Evolutionary conservation across 2,329 filamentous ascomycete species (phyloP), one percentile per base, ranked within the genome.

Genomic region (Fusarium sterilihyphosum): DNA sequence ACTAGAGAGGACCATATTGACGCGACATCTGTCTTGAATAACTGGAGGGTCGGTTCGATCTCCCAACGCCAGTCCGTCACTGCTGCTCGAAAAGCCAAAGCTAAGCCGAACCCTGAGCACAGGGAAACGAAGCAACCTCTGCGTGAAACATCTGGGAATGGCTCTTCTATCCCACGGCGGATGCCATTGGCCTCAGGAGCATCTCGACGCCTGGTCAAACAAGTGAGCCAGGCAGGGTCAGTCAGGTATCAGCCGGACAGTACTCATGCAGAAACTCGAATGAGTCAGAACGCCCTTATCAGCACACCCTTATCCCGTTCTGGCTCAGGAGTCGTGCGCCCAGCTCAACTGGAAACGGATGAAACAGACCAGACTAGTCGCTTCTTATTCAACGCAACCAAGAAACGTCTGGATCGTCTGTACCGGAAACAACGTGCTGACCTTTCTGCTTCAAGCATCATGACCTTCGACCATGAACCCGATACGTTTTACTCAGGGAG

Each of bases 1-100:
- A 90, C 85, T 37, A 86, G 89, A n/a, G 83, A 84, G 72, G 91
- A 92, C 76, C 89, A 91, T 67, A 71, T 89, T 24, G 90, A 92
- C 77, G 90, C 86, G 4, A 81, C 86, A 16, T 84, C 84, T 13
- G 83, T 88, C 16, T 80, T 92, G 29, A 82, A 84, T 43, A 82
- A 87, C 59, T 92, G 91, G 91, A 88, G 82, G 75, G 80, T 78
- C n/a, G 89, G 88, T 8, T 84, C 81, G 24, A 89, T 90, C 22
- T 81, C 82, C 37, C 87, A 86, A 52, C 83, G 83, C 35, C 67
- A 67, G 37, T 79, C 80, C 8, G 81, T 84, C 17, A 80, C 81
- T 38, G 67, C 72, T 33, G 76, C 77, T 10, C 73, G 68, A 29
- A 74, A 74, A 61, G 47, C 69, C 31, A 70, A 65, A 37, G 49